Percentiles rank a stretch among this genome's conserved stretches.
These are phyloP conservation scores for Torulaspora indica DNA, from an alignment of 805 yeast species.

Conservation along the genomic window DNA sequence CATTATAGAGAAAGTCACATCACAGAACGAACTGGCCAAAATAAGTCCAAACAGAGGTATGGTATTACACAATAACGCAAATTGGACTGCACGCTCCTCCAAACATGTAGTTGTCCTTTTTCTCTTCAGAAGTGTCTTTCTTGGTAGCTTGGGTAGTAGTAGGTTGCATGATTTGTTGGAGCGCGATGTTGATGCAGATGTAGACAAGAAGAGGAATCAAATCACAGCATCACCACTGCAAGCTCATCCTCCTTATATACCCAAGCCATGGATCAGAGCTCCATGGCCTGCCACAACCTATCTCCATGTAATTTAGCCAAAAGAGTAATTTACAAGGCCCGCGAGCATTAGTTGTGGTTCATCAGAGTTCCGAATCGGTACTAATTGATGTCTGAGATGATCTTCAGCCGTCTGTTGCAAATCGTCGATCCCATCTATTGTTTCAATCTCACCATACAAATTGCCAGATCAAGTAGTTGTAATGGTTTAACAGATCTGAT, in stretches of 20 bases:
- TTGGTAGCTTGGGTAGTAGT: conserved; percentile 28
- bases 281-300: background rate
- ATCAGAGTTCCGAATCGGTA: background rate
- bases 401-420: conserved; percentile 1
- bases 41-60: no score
- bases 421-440: background rate
- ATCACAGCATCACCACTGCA: background rate
- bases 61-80: conserved; percentile 23
- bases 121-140: conserved; percentile 26
- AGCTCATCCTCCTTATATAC: background rate
- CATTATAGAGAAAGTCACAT: background rate
- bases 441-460: conserved; percentile 12
- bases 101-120: conserved; percentile 27
- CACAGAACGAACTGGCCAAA: background rate
- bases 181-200: background rate
- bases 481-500: background rate
- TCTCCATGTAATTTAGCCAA: conserved; percentile 7
- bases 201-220: background rate
- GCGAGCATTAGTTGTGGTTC: background rate
- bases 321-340: conserved; percentile 1
- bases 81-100: conserved; percentile 25
- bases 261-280: background rate
- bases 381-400: background rate
- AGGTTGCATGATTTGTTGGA: conserved; percentile 24
- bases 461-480: conserved; percentile 20